These are phyloP conservation scores for Cordyceps farinosa DNA, from an alignment of 2,329 filamentous ascomycete species.

Conservation along the genomic window DNA sequence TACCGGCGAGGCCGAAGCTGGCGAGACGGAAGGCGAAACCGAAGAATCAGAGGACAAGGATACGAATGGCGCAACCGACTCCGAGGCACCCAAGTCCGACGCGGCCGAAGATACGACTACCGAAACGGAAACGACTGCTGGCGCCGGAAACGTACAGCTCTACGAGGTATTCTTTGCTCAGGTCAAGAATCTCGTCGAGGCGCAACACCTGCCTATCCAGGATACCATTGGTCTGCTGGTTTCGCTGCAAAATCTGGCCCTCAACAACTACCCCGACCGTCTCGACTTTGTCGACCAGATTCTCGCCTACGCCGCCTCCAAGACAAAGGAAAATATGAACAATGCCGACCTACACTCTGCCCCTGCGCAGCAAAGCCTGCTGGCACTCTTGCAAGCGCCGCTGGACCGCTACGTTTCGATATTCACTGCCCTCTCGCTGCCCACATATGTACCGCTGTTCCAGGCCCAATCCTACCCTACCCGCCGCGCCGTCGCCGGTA, in stretches of 20 bases:
- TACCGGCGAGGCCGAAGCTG: constrained; percentile 33
- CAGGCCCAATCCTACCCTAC: constrained; percentile 92
- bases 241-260: constrained; percentile 87
- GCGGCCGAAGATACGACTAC: constrained; percentile 25
- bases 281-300: constrained; percentile 96
- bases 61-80: constrained; percentile 24
- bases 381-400: constrained; percentile 86
- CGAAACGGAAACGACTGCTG: constrained; percentile 43
- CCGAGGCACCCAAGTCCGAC: constrained; percentile 37
- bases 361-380: constrained; percentile 80
- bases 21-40: constrained; percentile 31
- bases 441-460: constrained; percentile 85
- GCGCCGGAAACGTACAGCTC: constrained; percentile 71
- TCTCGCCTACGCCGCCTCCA: constrained; percentile 79
- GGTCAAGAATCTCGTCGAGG: constrained; percentile 88
- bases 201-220: constrained; percentile 85
- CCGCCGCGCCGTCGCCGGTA: constrained; percentile 82
- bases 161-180: constrained; percentile 98
- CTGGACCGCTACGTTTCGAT: constrained; percentile 87
- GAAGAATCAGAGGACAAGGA: constrained; percentile 25
- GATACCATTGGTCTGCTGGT: constrained; percentile 92
- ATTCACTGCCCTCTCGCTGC: constrained; percentile 92
- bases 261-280: constrained; percentile 91
- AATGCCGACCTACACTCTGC: constrained; percentile 92
- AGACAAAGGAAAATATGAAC: constrained; percentile 85